Conservation (phyloP, 164 flowering plant genomes). For the Protea cynaroides region DNA sequence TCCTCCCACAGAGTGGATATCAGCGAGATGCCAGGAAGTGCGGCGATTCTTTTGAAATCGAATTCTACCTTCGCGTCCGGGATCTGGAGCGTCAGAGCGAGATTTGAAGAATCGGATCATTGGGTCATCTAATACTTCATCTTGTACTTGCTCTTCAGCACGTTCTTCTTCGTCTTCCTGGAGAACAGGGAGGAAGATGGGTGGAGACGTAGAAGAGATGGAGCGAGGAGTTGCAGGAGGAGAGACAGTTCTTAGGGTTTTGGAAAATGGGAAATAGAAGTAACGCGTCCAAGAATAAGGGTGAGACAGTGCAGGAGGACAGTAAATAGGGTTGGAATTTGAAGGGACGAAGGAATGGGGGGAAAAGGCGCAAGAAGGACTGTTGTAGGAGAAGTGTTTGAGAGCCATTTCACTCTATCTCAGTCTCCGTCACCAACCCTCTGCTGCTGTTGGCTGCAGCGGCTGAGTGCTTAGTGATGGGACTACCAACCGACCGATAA, state of each 20-base stretch:
- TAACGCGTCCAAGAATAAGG: conserved; percentile 1
- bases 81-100: conserved; percentile 46
- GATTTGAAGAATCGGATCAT: conserved; percentile 60
- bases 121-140: conserved; percentile 42
- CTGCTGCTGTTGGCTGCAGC: too few relatives aligned
- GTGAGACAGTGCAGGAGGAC: not conserved
- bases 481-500: too few relatives aligned
- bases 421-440: too few relatives aligned
- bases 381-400: conserved; percentile 5
- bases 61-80: conserved; percentile 35
- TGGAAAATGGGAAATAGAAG: conserved; percentile 6
- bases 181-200: conserved; percentile 55
- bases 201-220: conserved; percentile 21
- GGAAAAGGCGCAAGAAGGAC: not conserved
- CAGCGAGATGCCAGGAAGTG: conserved; percentile 58
- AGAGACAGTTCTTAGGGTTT: conserved; percentile 15
- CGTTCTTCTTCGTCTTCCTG: conserved; percentile 13
- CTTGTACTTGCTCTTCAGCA: conserved; percentile 19
- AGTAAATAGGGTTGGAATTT: conserved; percentile 6
- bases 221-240: conserved; percentile 21
- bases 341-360: not conserved
- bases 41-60: conserved; percentile 58
- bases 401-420: conserved; percentile 12
- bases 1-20: conserved; percentile 9
- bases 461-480: too few relatives aligned